Percentiles rank a stretch among this genome's conserved stretches.
phyloP scores from a whole-genome alignment of 2,329 filamentous ascomycete species.

The Graphiopsis chlorocephala region DNA sequence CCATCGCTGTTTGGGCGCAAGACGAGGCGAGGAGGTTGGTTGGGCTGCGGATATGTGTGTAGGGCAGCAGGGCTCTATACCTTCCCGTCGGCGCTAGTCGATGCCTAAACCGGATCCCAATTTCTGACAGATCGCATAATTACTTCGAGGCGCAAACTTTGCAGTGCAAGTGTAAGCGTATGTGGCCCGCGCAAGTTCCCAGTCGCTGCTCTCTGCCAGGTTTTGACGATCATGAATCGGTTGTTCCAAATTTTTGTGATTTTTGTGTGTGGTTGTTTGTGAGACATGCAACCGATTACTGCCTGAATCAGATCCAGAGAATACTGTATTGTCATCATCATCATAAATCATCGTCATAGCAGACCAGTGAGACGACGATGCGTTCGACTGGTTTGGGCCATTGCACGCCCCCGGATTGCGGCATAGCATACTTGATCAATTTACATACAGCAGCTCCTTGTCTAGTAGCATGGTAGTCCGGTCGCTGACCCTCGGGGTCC shows the following conservation, averaged over 20 bases:
- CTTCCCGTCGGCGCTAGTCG: slow-evolving; percentile 3
- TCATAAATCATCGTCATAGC: neutral
- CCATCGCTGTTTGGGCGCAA: neutral
- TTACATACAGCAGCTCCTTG: slow-evolving; percentile 10
- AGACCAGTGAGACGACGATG: neutral
- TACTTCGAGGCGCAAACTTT: slow-evolving; percentile 13
- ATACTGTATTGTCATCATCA: neutral
- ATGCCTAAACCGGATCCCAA: slow-evolving; percentile 8
- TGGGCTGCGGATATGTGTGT: neutral
- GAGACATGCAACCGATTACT: slow-evolving; percentile 8
- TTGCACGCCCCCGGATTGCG: neutral
- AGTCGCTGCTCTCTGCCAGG: neutral
- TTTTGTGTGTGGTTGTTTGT: neutral
- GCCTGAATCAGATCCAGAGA: neutral
- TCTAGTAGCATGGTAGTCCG: neutral
- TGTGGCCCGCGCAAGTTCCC: neutral
- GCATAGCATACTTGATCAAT: neutral
- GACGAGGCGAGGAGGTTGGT: neutral
- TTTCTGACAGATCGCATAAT: slow-evolving; percentile 16
- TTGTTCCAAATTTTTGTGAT: neutral
- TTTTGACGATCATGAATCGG: neutral
- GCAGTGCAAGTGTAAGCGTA: neutral
- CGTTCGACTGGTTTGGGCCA: neutral
- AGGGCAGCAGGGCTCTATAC: slow-evolving; percentile 14
- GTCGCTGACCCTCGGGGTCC: slow-evolving; percentile 1